Percentiles rank a stretch among this genome's conserved stretches.
phyloP scores from a whole-genome alignment of 1,284 basidiomycete species.

The Ustilago vetiveriae region DNA sequence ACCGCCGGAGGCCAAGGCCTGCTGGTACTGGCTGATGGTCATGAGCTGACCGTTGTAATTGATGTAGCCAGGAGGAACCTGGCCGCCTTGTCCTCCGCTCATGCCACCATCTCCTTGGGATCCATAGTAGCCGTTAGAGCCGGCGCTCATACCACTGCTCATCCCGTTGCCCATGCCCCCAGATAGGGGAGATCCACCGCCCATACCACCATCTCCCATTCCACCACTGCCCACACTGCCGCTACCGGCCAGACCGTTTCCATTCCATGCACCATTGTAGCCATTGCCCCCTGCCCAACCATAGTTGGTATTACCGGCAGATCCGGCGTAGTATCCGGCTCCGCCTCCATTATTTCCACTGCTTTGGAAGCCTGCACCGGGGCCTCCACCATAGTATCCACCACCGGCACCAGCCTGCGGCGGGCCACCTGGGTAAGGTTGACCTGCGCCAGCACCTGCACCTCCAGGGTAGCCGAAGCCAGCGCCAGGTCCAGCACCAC shows the following conservation, averaged over 20 bases:
- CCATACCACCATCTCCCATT: neutral
- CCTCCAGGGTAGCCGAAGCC: neutral
- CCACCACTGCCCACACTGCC: neutral
- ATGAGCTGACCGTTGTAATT: slow-evolving; percentile 34
- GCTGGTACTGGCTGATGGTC: slow-evolving; percentile 28
- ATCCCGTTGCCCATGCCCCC: neutral
- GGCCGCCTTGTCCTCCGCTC: neutral
- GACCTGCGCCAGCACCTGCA: slow-evolving; percentile 7
- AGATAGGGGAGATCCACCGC: neutral
- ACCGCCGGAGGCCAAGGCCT: slow-evolving; percentile 5
- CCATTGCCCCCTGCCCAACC: neutral
- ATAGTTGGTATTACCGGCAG: no score
- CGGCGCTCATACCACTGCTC: neutral
- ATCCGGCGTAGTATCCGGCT: no score
- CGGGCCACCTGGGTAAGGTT: no score
- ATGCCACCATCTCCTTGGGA: neutral
- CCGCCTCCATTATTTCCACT: no score
- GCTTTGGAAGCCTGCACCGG: no score
- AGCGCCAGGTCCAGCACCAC: slow-evolving; percentile 4
- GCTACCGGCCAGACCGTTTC: neutral
- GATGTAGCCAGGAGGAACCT: slow-evolving; percentile 22
- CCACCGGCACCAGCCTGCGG: no score
- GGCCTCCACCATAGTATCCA: no score
- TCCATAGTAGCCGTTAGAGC: neutral
- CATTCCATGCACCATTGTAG: neutral